Conservation (phyloP, 2,329 filamentous ascomycete species). For the Microdochium paspali region DNA sequence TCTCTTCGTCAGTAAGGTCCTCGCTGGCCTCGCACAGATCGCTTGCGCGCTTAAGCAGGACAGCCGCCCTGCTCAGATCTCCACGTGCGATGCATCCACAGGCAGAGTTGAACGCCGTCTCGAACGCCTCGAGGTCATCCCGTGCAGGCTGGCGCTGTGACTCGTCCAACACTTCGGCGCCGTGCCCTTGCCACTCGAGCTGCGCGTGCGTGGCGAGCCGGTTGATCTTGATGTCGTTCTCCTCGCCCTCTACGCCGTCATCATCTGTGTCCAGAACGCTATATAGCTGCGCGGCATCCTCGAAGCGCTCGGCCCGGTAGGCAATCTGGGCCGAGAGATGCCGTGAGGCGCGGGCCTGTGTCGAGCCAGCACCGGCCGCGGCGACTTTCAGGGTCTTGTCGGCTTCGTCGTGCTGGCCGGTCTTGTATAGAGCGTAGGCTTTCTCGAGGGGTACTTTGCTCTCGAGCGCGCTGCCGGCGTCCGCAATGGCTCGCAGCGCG, state of each 20-base stretch:
- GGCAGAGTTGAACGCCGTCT: constrained; percentile 73
- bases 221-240: constrained; percentile 71
- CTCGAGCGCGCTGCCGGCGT: constrained; percentile 51
- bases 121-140: constrained; percentile 65
- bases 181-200: constrained; percentile 56
- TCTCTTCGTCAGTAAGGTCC: constrained; percentile 65
- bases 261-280: constrained; percentile 38
- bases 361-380: not conserved
- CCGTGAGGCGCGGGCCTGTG: constrained; percentile 24
- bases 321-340: constrained; percentile 58
- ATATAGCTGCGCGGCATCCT: constrained; percentile 56
- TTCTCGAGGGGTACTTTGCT: constrained; percentile 57
- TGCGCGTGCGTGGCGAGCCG: constrained; percentile 63
- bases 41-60: constrained; percentile 60
- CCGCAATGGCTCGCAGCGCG: constrained; percentile 58
- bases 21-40: constrained; percentile 65
- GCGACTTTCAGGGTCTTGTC: constrained; percentile 3
- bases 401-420: constrained; percentile 52
- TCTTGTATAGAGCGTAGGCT: constrained; percentile 78
- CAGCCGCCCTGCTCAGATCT: constrained; percentile 53
- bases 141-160: constrained; percentile 45
- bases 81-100: constrained; percentile 63
- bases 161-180: constrained; percentile 31
- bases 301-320: constrained; percentile 68
- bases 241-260: constrained; percentile 44